Conservation (phyloP, 805 yeast genomes). For the Grigorovia jiainica region DNA sequence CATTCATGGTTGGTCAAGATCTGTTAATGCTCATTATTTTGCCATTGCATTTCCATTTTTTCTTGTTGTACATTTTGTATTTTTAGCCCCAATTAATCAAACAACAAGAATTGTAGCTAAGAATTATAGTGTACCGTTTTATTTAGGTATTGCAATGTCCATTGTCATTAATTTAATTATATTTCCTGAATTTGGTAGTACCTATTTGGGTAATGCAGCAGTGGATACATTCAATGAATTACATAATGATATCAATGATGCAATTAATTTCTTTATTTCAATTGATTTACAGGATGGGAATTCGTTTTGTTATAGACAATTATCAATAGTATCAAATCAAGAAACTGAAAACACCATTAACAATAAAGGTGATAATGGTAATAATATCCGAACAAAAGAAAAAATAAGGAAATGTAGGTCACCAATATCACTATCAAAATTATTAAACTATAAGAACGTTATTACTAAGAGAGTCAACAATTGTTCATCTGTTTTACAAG, state of each 20-base stretch:
- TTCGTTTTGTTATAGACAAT: too few species aligned
- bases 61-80: conserved; percentile 41
- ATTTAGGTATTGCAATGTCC: conserved; percentile 37
- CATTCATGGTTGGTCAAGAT: conserved; percentile 42
- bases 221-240: conserved; percentile 33
- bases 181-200: conserved; percentile 46
- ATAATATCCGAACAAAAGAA: too few species aligned
- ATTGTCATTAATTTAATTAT: conserved; percentile 34
- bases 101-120: conserved; percentile 28
- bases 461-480: conserved; percentile 28
- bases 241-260: conserved; percentile 31
- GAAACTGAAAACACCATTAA: too few species aligned
- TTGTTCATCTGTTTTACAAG: conserved; percentile 34
- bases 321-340: conserved; percentile 11
- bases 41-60: conserved; percentile 40
- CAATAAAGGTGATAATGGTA: too few species aligned
- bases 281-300: conserved; percentile 10
- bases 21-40: conserved; percentile 38
- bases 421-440: conserved; percentile 24
- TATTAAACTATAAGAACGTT: conserved; percentile 28
- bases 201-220: conserved; percentile 37
- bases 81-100: conserved; percentile 29
- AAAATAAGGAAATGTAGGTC: too few species aligned
- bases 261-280: conserved; percentile 33
- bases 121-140: conserved; percentile 35